A percentile compares a stretch with the other conserved stretches of the same genome.
These are phyloP conservation scores for Rhizophagus prolifer DNA, from an alignment of 192 early-diverging fungal species.

Conservation along the genomic window DNA sequence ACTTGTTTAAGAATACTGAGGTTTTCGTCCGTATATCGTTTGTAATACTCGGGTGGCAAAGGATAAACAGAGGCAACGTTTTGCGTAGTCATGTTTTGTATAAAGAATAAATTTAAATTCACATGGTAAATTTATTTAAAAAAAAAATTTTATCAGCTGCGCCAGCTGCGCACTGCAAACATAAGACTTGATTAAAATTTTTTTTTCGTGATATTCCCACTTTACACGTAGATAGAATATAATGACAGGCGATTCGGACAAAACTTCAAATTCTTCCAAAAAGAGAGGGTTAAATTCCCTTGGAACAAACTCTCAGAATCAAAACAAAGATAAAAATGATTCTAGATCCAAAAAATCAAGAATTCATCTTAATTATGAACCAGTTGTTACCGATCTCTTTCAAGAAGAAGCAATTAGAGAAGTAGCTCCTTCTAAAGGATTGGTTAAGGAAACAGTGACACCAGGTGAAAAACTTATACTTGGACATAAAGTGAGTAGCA, in stretches of 20 bases:
- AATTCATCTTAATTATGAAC: neutral
- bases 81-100: neutral
- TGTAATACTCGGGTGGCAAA: constrained; percentile 66
- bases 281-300: neutral
- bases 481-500: constrained; percentile 29
- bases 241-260: neutral
- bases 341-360: neutral
- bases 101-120: neutral
- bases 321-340: neutral
- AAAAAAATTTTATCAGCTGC: neutral
- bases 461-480: constrained; percentile 24
- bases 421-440: constrained; percentile 26
- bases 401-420: constrained; percentile 30
- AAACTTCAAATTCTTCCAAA: neutral
- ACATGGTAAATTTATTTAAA: neutral
- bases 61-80: constrained; percentile 53
- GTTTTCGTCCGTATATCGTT: constrained; percentile 64
- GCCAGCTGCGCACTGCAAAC: no score
- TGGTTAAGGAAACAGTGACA: neutral
- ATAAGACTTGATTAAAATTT: no score
- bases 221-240: neutral
- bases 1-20: constrained; percentile 36
- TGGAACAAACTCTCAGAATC: neutral
- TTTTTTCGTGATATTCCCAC: no score
- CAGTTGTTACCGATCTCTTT: constrained; percentile 31